Evolutionary conservation across 202 grass and related monocot genomes (phyloP).

Genomic region (Thinopyrum obtusiflorum): DNA sequence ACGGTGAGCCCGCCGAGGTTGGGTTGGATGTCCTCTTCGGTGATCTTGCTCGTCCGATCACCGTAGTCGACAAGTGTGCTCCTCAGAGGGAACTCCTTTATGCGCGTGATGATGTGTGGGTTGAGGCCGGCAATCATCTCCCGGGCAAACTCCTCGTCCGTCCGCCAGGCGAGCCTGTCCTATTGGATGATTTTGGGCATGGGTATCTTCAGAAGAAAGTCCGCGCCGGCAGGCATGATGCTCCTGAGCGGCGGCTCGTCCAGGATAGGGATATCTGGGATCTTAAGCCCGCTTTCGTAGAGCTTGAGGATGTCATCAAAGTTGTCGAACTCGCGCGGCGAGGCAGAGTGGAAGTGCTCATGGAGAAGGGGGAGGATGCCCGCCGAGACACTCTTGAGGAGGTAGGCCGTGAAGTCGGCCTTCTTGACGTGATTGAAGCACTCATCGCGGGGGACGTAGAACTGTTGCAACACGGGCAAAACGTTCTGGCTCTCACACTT

Average conservation of each 20-base stretch:
- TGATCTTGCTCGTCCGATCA: too few species aligned
- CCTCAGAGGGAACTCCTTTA: too few species aligned
- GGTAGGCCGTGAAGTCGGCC: not conserved
- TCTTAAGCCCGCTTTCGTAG: not conserved
- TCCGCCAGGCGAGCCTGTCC: constrained; percentile 68
- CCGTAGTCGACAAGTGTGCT: too few species aligned
- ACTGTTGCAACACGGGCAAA: not conserved
- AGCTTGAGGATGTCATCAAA: not conserved
- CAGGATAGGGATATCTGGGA: not conserved
- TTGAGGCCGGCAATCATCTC: too few species aligned
- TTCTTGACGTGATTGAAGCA: not conserved
- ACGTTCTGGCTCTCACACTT: constrained; percentile 6
- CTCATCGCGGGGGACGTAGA: constrained; percentile 11
- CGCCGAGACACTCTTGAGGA: not conserved
- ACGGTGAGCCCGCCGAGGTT: too few species aligned
- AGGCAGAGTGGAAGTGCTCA: not conserved
- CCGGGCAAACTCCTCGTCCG: not conserved
- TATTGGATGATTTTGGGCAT: not conserved
- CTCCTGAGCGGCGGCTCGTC: not conserved
- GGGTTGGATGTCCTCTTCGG: too few species aligned
- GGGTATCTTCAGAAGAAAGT: not conserved
- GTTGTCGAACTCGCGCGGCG: not conserved
- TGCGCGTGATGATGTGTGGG: too few species aligned
- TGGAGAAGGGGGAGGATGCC: not conserved
- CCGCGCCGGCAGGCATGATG: not conserved